A percentile compares a stretch with the other conserved stretches of the same genome.
Evolutionary conservation across 495 filamentous ascomycete species (phyloP).

Genomic region (Penicillium simplicissimum): DNA sequence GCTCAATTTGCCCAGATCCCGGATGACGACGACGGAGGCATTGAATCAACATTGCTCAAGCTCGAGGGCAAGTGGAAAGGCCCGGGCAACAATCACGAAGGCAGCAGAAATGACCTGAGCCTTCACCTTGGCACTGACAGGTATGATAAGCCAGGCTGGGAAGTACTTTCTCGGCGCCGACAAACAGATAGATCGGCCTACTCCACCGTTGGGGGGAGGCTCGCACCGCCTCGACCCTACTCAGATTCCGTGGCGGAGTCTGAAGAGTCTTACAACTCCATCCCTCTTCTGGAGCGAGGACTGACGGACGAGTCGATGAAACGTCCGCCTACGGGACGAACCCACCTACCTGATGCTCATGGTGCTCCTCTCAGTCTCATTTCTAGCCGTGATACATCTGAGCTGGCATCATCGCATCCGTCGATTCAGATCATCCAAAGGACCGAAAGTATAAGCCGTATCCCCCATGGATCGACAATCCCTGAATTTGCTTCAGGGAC

Average conservation of each 20-base stretch:
- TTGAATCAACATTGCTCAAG: conserved; percentile 89
- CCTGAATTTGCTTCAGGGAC: conserved; percentile 34
- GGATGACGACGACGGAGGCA: conserved; percentile 90
- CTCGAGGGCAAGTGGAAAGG: conserved; percentile 78
- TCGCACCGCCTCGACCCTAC: conserved; percentile 37
- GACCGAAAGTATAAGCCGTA: conserved; percentile 57
- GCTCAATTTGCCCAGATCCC: conserved; percentile 86
- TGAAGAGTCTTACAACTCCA: conserved; percentile 74
- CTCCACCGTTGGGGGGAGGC: conserved; percentile 32
- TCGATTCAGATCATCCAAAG: conserved; percentile 59
- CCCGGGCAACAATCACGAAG: neutral
- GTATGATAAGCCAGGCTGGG: conserved; percentile 13
- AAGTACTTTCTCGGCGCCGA: conserved; percentile 23
- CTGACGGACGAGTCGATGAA: conserved; percentile 60
- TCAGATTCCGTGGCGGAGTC: conserved; percentile 50
- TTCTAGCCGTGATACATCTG: conserved; percentile 32
- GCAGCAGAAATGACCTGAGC: neutral
- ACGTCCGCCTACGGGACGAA: conserved; percentile 28
- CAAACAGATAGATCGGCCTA: conserved; percentile 36
- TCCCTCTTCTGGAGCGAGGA: conserved; percentile 73
- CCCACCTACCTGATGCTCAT: conserved; percentile 9
- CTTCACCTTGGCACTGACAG: neutral
- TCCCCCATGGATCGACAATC: conserved; percentile 46
- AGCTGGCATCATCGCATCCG: conserved; percentile 43
- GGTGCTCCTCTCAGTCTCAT: conserved; percentile 28